A percentile compares a stretch with the other conserved stretches of the same genome.
Evolutionary conservation across 441 rosid species (phyloP).

Genomic region (Mallotus japonicus): DNA sequence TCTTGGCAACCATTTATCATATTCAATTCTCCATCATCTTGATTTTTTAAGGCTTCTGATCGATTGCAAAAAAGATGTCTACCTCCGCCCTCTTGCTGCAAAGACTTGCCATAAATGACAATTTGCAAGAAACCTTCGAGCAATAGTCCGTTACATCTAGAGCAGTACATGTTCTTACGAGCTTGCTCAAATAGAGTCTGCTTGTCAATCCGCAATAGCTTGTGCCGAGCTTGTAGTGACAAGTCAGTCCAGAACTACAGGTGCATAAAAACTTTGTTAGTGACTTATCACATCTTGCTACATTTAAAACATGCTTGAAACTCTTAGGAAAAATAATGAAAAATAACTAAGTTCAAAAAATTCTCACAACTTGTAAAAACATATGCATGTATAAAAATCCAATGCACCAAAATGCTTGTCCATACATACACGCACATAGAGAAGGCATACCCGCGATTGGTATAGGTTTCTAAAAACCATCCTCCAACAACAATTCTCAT

Average conservation of each 20-base stretch:
- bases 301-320: not conserved
- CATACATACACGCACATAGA: not conserved
- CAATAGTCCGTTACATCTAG: conserved; percentile 87
- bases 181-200: conserved; percentile 90
- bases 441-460: not conserved
- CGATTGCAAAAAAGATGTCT: conserved; percentile 36
- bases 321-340: not conserved
- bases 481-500: not conserved
- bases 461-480: not conserved
- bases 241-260: conserved; percentile 82
- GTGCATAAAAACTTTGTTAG: conserved; percentile 10
- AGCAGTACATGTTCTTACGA: conserved; percentile 88
- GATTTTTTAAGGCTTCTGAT: conserved; percentile 41
- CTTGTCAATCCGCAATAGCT: conserved; percentile 76
- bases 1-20: conserved; percentile 42
- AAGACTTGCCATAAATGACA: conserved; percentile 76
- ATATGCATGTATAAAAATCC: not conserved
- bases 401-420: not conserved
- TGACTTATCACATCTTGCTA: not conserved
- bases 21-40: conserved; percentile 37
- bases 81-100: conserved; percentile 55
- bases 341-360: not conserved
- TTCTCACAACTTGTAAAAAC: not conserved
- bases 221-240: conserved; percentile 58
- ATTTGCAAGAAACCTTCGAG: conserved; percentile 88